Evolutionary conservation across 192 early-diverging fungal species (phyloP), one percentile per base, ranked within the genome.

Genomic region (Coemansia sp.): DNA sequence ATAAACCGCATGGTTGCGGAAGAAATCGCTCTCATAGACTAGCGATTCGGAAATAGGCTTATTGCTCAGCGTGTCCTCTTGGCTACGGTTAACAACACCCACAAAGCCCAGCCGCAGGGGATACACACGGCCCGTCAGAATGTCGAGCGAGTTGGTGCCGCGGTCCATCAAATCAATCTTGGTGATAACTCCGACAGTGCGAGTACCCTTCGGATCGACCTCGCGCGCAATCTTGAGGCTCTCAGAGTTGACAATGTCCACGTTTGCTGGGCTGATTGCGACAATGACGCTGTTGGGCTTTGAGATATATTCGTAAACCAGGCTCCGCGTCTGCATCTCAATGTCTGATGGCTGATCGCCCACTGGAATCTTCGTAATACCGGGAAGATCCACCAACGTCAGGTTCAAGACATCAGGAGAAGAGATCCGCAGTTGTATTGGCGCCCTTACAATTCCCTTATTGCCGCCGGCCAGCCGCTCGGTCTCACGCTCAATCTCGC

Each of bases 91-190:
- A 16, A 93, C 87, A 18, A 90, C 85, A 55, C 91, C 91, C 56
- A 93, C 86, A 70, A 93, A 93, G 1, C 91, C 91, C 26, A 93
- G 74, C 44, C 90, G 90, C 49, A 93, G 65, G 16, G 89, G 90
- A 38, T 89, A 89, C 4, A 90, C 87, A 31, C 88, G 78, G 28
- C 91, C 91, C 0, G 89, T 84, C 23, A 93, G 83, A 32, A 90
- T 88, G 49, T 93, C 91, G 28, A 93, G 73, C 32, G 91, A 89
- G 58, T 90, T 89, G 38, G 90, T 93, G 54, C 91, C 91, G 49
- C 86, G 85, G 65, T 93, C 91, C 91, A 93, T 93, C 62, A 93
- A 67, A 79, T 93, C 91, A 56, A 93, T 82, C 76, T 93, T 93
- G 47, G 91, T 91, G 56, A 93, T 72, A 7, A 93, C 88, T 22